Evolutionary conservation across 306 rosid species (phyloP).

Genomic region (Lotus japonicus): DNA sequence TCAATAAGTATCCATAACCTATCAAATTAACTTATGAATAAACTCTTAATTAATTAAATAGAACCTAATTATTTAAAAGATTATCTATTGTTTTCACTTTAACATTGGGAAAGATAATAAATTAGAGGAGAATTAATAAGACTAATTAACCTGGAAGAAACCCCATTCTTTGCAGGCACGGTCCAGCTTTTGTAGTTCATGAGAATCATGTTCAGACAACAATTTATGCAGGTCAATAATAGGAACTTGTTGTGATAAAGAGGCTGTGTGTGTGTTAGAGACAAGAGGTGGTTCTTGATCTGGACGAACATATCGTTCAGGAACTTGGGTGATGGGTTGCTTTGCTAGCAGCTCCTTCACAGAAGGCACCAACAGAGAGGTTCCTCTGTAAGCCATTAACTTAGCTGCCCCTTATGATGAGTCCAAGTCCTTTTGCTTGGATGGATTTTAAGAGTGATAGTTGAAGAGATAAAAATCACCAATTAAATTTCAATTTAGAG

Average conservation of each 20-base stretch:
- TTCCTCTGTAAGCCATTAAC: not conserved
- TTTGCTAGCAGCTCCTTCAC: not conserved
- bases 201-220: not conserved
- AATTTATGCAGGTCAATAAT: not conserved
- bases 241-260: slow-evolving; percentile 19
- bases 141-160: not conserved
- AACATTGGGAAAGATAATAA: not conserved
- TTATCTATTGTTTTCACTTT: no score
- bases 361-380: not conserved
- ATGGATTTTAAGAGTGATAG: not conserved
- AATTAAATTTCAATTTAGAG: no score
- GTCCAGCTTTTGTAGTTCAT: not conserved
- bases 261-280: not conserved
- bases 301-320: not conserved
- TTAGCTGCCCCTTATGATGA: no score
- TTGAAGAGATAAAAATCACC: not conserved
- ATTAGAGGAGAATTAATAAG: no score
- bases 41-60: no score
- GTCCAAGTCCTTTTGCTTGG: no score
- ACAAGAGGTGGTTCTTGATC: not conserved
- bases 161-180: not conserved
- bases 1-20: no score
- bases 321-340: not conserved
- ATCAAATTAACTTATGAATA: no score
- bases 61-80: no score